These are phyloP conservation scores for Exophiala viscosa DNA, from an alignment of 2,329 filamentous ascomycete genomes.

Conservation along the genomic window DNA sequence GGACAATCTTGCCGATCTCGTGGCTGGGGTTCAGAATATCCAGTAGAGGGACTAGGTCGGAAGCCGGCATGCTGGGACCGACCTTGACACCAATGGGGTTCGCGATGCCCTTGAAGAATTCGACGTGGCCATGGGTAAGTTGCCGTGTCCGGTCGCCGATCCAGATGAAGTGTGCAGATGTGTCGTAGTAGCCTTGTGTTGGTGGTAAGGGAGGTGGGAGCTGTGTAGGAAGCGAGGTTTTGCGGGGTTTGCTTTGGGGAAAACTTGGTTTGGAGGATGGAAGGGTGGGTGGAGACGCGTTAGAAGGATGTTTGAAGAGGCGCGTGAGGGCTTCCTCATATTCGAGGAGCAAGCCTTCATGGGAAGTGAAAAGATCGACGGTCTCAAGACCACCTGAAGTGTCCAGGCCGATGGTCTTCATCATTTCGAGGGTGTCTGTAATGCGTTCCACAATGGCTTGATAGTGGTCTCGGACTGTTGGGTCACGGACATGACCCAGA, in stretches of 20 bases:
- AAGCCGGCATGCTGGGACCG: slow-evolving; percentile 73
- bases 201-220: slow-evolving; percentile 22
- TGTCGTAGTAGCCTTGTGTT: slow-evolving; percentile 77
- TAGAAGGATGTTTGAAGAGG: slow-evolving; percentile 62
- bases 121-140: slow-evolving; percentile 87
- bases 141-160: slow-evolving; percentile 95
- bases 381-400: slow-evolving; percentile 80
- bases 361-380: slow-evolving; percentile 91
- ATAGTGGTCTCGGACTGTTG: slow-evolving; percentile 80
- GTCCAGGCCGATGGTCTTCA: slow-evolving; percentile 87
- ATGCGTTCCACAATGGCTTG: slow-evolving; percentile 78
- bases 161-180: slow-evolving; percentile 95
- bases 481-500: slow-evolving; percentile 83
- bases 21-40: slow-evolving; percentile 77
- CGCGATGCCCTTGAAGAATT: slow-evolving; percentile 93
- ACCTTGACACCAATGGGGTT: slow-evolving; percentile 98
- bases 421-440: slow-evolving; percentile 87
- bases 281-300: slow-evolving; percentile 30
- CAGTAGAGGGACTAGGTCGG: slow-evolving; percentile 74
- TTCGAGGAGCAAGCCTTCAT: slow-evolving; percentile 89
- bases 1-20: slow-evolving; percentile 87
- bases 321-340: slow-evolving; percentile 89
- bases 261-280: slow-evolving; percentile 24
- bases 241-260: slow-evolving; percentile 24
- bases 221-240: slow-evolving; percentile 29